These are phyloP conservation scores for Fusarium decemcellulare DNA, from an alignment of 2,329 filamentous ascomycete genomes.

Conservation along the genomic window DNA sequence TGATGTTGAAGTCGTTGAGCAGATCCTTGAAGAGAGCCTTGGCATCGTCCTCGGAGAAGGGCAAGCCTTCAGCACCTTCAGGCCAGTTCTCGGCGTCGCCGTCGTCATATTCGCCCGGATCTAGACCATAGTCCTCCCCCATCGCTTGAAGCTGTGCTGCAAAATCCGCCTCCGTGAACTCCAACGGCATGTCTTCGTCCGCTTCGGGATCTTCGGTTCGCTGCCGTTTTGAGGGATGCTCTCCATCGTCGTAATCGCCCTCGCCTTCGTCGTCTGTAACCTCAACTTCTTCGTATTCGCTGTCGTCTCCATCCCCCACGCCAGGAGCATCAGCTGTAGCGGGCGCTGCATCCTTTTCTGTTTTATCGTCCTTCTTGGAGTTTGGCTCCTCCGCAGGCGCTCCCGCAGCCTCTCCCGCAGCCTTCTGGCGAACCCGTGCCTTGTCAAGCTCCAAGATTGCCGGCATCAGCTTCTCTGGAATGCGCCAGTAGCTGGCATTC, in stretches of 20 bases:
- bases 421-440: constrained; percentile 75
- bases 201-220: constrained; percentile 71
- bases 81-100: constrained; percentile 73
- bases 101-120: constrained; percentile 82
- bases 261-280: constrained; percentile 69
- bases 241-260: constrained; percentile 52
- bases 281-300: constrained; percentile 81
- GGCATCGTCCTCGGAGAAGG: constrained; percentile 82
- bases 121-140: constrained; percentile 86
- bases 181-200: constrained; percentile 69
- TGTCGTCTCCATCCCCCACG: constrained; percentile 60
- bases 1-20: constrained; percentile 85
- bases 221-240: constrained; percentile 73
- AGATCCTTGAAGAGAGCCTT: constrained; percentile 86
- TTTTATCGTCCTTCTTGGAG: constrained; percentile 17
- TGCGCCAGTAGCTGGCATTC: constrained; percentile 94
- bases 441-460: constrained; percentile 82
- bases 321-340: constrained; percentile 4
- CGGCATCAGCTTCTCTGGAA: constrained; percentile 88
- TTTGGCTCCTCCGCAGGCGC: constrained; percentile 46
- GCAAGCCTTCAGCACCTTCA: constrained; percentile 79
- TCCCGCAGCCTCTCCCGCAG: constrained; percentile 51
- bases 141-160: constrained; percentile 92
- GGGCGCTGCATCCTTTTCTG: not conserved
- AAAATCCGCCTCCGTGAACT: constrained; percentile 96